Conservation (phyloP, 306 rosid genomes). For the Vigna mungo region DNA sequence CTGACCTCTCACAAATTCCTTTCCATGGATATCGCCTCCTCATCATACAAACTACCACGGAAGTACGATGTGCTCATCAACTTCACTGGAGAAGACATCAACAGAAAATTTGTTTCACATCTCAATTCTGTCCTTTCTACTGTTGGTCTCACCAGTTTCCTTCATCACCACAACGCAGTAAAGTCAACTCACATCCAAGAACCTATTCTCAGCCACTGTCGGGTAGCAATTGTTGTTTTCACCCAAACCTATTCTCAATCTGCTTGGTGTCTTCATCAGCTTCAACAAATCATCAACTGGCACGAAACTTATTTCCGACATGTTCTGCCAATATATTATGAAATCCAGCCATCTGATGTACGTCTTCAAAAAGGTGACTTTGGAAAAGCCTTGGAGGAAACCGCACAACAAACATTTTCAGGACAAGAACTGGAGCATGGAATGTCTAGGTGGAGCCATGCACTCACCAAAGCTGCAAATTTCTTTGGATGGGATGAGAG, state of each 20-base stretch:
- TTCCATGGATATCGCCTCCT: no score
- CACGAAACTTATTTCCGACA: background rate
- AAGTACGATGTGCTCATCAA: no score
- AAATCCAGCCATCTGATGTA: background rate
- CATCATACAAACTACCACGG: no score
- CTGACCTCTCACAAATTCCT: no score
- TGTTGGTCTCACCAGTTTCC: no score
- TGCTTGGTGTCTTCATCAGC: slow-evolving; percentile 43
- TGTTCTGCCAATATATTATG: slow-evolving; percentile 11
- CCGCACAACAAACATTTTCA: background rate
- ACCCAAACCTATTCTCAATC: background rate
- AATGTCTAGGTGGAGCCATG: background rate
- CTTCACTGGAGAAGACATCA: no score
- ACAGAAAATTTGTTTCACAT: no score
- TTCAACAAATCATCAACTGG: slow-evolving; percentile 2
- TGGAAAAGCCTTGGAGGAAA: background rate
- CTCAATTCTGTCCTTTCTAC: no score
- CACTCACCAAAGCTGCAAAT: slow-evolving; percentile 2
- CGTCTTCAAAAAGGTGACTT: background rate
- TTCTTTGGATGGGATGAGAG: background rate
- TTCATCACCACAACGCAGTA: no score
- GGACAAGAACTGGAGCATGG: no score
- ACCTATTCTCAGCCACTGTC: background rate
- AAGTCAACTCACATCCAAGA: no score
- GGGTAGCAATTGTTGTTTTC: background rate